Conservation (phyloP, 495 filamentous ascomycete species). For the Penicillium diatomitis region DNA sequence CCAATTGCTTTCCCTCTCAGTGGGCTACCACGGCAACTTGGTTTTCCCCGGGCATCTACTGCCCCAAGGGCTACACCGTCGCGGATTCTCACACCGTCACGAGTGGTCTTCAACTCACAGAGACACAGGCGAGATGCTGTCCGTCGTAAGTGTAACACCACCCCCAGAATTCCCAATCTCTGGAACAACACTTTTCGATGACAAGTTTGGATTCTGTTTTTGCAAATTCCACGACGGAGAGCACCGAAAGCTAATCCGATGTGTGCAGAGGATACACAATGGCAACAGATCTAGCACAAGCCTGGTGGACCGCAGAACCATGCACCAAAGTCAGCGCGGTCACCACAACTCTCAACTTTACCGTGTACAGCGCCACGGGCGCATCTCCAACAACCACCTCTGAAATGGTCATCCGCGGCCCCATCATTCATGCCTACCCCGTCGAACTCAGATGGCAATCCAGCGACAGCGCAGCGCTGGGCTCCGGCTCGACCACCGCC, state of each 20-base stretch:
- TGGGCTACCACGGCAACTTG: background rate
- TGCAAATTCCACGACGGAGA: too few relatives aligned
- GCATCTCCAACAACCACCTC: background rate
- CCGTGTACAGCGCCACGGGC: background rate
- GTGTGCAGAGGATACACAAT: background rate
- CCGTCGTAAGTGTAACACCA: background rate
- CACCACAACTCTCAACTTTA: background rate
- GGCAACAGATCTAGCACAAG: background rate
- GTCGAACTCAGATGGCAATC: conserved; percentile 1
- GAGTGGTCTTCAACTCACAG: background rate
- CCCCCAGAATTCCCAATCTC: background rate
- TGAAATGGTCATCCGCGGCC: background rate
- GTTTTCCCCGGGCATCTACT: background rate
- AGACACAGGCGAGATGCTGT: conserved; percentile 1
- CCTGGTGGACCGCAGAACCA: background rate
- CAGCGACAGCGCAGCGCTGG: background rate
- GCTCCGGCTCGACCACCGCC: background rate
- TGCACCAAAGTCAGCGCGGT: background rate
- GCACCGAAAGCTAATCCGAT: too few relatives aligned
- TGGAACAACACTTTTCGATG: too few relatives aligned
- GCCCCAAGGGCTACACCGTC: background rate
- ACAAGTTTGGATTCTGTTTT: too few relatives aligned
- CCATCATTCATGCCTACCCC: background rate
- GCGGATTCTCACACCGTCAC: background rate
- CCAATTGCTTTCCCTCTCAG: background rate